Conservation (phyloP, 1,284 basidiomycete genomes). For the Mixia osmundae region DNA sequence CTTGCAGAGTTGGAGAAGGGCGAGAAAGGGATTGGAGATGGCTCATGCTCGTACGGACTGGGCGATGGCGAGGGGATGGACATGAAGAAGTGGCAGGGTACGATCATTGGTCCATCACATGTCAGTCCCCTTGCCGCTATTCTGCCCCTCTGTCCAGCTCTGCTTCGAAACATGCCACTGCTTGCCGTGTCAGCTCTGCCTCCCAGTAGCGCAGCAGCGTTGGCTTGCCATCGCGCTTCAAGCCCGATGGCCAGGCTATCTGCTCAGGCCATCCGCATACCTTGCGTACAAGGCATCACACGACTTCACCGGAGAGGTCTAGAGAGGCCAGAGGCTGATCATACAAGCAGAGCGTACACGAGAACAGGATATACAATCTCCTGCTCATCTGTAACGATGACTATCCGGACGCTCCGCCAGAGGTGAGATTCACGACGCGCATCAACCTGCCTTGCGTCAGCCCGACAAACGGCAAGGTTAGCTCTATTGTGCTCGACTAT, state of each 20-base stretch:
- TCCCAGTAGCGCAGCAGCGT: too few relatives aligned
- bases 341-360: conserved; percentile 81
- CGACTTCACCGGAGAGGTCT: too few relatives aligned
- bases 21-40: conserved; percentile 97
- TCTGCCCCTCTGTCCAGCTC: too few relatives aligned
- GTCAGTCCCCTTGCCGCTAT: conserved; percentile 28
- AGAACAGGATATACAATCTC: conserved; percentile 94
- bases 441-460: conserved; percentile 92
- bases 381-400: conserved; percentile 60
- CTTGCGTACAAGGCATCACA: too few relatives aligned
- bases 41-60: conserved; percentile 82
- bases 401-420: conserved; percentile 62
- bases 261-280: too few relatives aligned
- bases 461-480: conserved; percentile 35
- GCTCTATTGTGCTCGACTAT: neutral
- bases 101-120: conserved; percentile 93
- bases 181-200: neutral
- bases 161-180: too few relatives aligned
- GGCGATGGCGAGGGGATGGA: conserved; percentile 70
- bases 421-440: conserved; percentile 61
- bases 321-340: too few relatives aligned
- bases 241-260: too few relatives aligned
- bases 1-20: conserved; percentile 97
- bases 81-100: conserved; percentile 98
- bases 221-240: too few relatives aligned